Evolutionary conservation across 148 eudicot genomes (phyloP).

Genomic region (Chenopodium album): DNA sequence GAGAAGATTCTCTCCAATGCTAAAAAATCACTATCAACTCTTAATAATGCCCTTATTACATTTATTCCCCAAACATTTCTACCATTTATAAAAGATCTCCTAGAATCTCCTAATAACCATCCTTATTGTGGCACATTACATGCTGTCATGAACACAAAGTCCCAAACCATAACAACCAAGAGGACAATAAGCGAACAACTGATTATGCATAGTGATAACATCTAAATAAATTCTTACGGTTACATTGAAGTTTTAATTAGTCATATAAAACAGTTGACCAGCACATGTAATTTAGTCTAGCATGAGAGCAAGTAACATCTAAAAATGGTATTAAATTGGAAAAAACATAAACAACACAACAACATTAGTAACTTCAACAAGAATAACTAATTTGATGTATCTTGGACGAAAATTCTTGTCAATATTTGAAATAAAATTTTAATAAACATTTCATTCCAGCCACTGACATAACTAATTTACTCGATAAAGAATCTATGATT

Average conservation of each 20-base stretch:
- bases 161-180: background rate
- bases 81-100: background rate
- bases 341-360: background rate
- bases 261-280: background rate
- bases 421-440: background rate
- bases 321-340: background rate
- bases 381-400: no score
- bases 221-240: background rate
- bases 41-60: no score
- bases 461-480: background rate
- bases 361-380: background rate
- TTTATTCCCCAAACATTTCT: background rate
- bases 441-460: background rate
- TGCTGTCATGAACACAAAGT: background rate
- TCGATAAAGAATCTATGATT: constrained; percentile 4
- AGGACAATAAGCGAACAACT: background rate
- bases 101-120: background rate
- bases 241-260: background rate
- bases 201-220: background rate
- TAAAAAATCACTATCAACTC: no score
- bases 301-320: background rate
- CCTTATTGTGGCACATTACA: background rate
- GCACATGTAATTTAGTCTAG: background rate
- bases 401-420: background rate
- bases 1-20: no score